Percentiles rank a stretch among this genome's conserved stretches.
Evolutionary conservation across 352 stramenopile genomes (phyloP).

Genomic region (Hyaloperonospora arabidopsidis): DNA sequence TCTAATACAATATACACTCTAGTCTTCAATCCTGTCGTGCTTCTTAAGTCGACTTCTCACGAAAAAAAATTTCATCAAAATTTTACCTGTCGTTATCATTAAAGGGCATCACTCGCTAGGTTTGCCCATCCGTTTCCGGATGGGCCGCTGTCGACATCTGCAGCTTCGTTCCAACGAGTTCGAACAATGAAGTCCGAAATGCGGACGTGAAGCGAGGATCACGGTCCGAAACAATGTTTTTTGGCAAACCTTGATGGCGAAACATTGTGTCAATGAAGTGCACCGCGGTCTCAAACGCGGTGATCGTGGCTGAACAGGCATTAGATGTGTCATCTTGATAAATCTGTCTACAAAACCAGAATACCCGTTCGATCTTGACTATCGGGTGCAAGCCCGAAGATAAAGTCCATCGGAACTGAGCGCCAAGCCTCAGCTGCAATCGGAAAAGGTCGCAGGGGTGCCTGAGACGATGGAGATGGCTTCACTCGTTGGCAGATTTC

Average conservation of each 20-base stretch:
- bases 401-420: constrained; percentile 4
- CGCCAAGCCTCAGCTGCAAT: background rate
- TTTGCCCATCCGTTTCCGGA: constrained; percentile 5
- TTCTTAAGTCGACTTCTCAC: too few species aligned
- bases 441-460: too few species aligned
- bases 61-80: too few species aligned
- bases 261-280: constrained; percentile 1
- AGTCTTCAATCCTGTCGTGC: too few species aligned
- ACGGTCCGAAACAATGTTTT: background rate
- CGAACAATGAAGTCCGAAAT: constrained; percentile 3
- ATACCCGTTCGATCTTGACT: background rate
- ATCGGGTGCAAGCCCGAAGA: constrained; percentile 4
- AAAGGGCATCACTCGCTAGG: background rate
- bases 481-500: too few species aligned
- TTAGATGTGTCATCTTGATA: background rate
- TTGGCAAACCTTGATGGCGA: background rate
- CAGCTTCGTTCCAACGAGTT: background rate
- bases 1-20: too few species aligned
- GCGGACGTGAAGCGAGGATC: background rate
- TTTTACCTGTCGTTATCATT: too few species aligned
- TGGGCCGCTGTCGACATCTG: constrained; percentile 3
- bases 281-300: background rate
- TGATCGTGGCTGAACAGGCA: background rate
- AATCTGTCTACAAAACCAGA: background rate
- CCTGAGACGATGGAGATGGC: too few species aligned